Evolutionary conservation across 1,284 basidiomycete genomes (phyloP), one percentile per base, ranked within the genome.

Genomic region (Polyporus tsugae): DNA sequence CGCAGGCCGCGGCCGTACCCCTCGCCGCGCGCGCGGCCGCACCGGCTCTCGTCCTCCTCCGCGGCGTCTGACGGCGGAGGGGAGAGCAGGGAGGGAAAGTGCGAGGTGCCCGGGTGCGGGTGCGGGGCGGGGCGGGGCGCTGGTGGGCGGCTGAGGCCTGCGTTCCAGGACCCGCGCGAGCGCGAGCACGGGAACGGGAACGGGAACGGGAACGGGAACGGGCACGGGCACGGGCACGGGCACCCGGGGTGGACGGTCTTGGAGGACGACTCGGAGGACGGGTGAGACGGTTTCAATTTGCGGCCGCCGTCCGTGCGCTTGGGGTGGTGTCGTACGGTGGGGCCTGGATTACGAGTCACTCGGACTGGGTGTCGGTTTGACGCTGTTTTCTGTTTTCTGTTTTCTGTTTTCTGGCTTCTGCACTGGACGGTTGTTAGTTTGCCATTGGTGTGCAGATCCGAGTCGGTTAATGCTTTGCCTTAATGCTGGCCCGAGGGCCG

Each of bases 61-160:
- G 39, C 57, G 6, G 44, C 13, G 53, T 39, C 53, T 2, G 55
- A 57, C 52, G 53, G 55, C 42, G 42, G 36, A 6, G 36, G 38
- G 39, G 62, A 10, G 6, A 13, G 22, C 22, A 58, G 2, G 17
- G 15, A 15, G 42, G 65, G 11, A 33, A 15, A 13, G 62, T 72
- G 70, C 68, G 63, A 64, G 58, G 68, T 72, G 63, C 65, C 70
- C 4, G 68, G 70, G 63, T 72, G 70, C 63, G 66, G 41, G 55
- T 71, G 70, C 63, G 36, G 36, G 10, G 60, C 65, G 38, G 53
- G 36, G 62, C 59, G 64, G 17, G 62, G 60, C n/a, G 65, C 35
- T 13, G 70, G 65, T 36, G n/a, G 65, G 63, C 46, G 70, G 19
- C 62, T 72, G 63, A 46, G 70, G 58, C 70, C 70, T 60, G 70